Base-by-base conservation (phyloP, 1,284 basidiomycete species). In the Puccinia polysora region DNA sequence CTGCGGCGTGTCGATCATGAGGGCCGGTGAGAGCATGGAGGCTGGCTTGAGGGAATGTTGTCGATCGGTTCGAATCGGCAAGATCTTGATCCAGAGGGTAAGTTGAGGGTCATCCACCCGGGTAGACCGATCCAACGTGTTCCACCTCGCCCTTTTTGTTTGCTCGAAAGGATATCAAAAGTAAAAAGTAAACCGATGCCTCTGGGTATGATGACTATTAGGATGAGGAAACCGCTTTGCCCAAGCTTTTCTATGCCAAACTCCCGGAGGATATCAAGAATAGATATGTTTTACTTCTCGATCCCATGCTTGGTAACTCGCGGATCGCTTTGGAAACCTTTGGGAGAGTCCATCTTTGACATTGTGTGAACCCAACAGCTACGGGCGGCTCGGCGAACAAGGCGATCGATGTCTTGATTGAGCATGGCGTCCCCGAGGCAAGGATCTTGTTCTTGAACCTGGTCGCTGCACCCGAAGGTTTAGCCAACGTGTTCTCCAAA, bases 321-420 rank as follows among this genome's bases (percentile, higher is more conserved):
- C n/a, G 64, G 63, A 12, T 25, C 50, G n/a, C 10, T 34, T n/a
- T 25, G 12, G 18, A 52, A 43, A 45, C 23, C 5, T 49, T 28
- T 43, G 64, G 20, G 28, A n/a, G n/a, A n/a, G 47, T 55, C 50
- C 30, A 25, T 50, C 43, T 28, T 49, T 49, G 45, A 64, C 65
- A 28, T 30, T 53, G 10, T 32, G 49, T 59, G 28, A 58, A 47
- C 49, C 12, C 10, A 60, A 49, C 75, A 93, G 93, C 95, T 0
- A 98, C 95, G 0, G 95, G 95, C 38, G 95, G 96, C 52, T 97
- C 93, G 18, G 96, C 94, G 2, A 93, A 96, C 81, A 97, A 97
- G 81, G 95, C 95, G 0, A 90, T 97, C 64, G 91, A 97, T 80
- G 90, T 97, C 7, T 84, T 98, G 23, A 86, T 89, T 79, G 88